These are phyloP conservation scores for Sutorius eximius DNA, from an alignment of 1,284 basidiomycete species.

Conservation along the genomic window DNA sequence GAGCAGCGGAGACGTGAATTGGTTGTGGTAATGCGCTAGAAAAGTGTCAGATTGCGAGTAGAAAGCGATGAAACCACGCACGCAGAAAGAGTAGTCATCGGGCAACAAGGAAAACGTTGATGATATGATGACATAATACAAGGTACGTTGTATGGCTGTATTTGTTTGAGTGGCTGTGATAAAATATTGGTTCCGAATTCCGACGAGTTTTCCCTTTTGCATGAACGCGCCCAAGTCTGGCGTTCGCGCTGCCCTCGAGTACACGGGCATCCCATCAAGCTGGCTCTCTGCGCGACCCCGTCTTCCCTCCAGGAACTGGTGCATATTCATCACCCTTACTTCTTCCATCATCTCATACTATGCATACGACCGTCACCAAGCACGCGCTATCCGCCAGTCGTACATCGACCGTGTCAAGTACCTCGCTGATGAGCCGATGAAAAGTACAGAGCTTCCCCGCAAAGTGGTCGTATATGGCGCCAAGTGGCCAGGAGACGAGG, in stretches of 20 bases:
- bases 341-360: constrained; percentile 73
- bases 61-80: constrained; percentile 39
- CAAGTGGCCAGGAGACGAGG: constrained; percentile 94
- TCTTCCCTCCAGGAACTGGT: constrained; percentile 90
- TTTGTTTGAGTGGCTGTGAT: constrained; percentile 31
- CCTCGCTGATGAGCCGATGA: constrained; percentile 67
- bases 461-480: constrained; percentile 86
- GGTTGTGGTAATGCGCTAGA: constrained; percentile 68
- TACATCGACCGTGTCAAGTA: constrained; percentile 83
- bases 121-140: too few species aligned
- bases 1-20: constrained; percentile 46
- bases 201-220: constrained; percentile 9
- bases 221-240: constrained; percentile 42
- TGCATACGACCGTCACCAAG: constrained; percentile 82
- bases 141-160: constrained; percentile 12
- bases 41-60: not conserved
- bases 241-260: constrained; percentile 51
- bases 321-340: constrained; percentile 83
- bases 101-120: constrained; percentile 5
- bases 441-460: constrained; percentile 69
- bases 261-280: constrained; percentile 67
- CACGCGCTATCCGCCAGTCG: constrained; percentile 71
- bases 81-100: constrained; percentile 60
- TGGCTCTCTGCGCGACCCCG: constrained; percentile 77
- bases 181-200: constrained; percentile 24